Base-by-base conservation (phyloP, 257 asterid species). In the Solanum etuberosum region DNA sequence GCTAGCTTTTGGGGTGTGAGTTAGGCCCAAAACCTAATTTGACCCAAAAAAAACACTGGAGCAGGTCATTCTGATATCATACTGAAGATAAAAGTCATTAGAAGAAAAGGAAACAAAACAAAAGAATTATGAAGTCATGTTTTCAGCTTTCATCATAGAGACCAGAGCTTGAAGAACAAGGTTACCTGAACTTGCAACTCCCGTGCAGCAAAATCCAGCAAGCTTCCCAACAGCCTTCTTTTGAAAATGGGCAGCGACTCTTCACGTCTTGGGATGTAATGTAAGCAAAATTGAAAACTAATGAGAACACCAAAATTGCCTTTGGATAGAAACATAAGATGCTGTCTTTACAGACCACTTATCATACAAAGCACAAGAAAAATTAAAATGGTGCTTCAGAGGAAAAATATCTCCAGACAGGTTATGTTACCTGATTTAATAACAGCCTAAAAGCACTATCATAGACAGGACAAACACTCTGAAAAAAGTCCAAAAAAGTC, bases 161-260 rank as follows among this genome's bases (percentile, higher is more conserved):
- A 89, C 86, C 67, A 46, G 71, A 80, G 38, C 54, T 65, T 87
- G 18, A 86, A 85, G 82, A 40, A 85, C 35, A 89, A 86, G 70
- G 86, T 84, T 91, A 97, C 99, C 99, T 97, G 99, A 90, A 90
- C 96, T 92, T 91, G 98, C 88, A 97, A 90, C 88, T 97, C 99
- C 91, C 98, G 93, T 2, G 98, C 98, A 89, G 99, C 92, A 90
- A 97, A 97, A 91, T 95, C 99, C 92, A 97, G 91, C 93, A 97
- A 92, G 92, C 95, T 92, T 78, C 99, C 96, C 93, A 97, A 86
- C 91, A 97, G 98, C 91, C 98, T 94, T 92, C 99, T 90, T 92
- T 97, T 97, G 91, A 97, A 95, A 87, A 97, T 93, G 51, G 99
- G 98, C 90, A 97, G 88, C 38, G 98, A 92, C 87, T 93, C 99